Conservation (phyloP, 805 yeast genomes). For the Metschnikowia henanensis region DNA sequence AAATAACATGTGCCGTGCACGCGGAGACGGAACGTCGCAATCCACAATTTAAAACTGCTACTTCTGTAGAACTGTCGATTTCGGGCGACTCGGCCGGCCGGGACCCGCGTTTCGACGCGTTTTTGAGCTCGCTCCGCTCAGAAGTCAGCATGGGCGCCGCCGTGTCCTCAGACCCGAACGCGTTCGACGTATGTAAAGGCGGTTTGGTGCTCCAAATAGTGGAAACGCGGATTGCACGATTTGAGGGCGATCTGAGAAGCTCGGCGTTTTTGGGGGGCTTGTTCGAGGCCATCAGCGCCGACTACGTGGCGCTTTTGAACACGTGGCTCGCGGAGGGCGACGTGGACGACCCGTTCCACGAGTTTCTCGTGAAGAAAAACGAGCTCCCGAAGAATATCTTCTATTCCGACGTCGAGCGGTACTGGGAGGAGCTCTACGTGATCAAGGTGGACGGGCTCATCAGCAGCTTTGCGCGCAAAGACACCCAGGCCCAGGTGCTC, state of each 20-base stretch:
- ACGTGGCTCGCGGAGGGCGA: constrained; percentile 79
- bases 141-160: constrained; percentile 47
- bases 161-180: constrained; percentile 48
- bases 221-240: constrained; percentile 53
- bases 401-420: constrained; percentile 50
- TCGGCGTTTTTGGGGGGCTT: constrained; percentile 51
- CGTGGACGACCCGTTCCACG: constrained; percentile 76
- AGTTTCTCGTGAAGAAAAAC: constrained; percentile 60
- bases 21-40: constrained; percentile 42
- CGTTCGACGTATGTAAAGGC: constrained; percentile 67
- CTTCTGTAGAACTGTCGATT: constrained; percentile 15
- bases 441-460: constrained; percentile 76
- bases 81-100: constrained; percentile 9
- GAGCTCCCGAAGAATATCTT: constrained; percentile 28
- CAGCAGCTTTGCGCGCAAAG: constrained; percentile 54
- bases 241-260: constrained; percentile 65
- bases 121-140: constrained; percentile 37
- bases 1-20: constrained; percentile 53
- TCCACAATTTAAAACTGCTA: constrained; percentile 16
- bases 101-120: constrained; percentile 30
- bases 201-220: constrained; percentile 68
- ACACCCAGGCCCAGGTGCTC: constrained; percentile 62
- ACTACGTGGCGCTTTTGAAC: constrained; percentile 68
- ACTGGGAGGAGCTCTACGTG: constrained; percentile 75
- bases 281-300: constrained; percentile 56